phyloP scores from a whole-genome alignment of 73 alveolate genomes.

The Tetrahymena thermophila region DNA sequence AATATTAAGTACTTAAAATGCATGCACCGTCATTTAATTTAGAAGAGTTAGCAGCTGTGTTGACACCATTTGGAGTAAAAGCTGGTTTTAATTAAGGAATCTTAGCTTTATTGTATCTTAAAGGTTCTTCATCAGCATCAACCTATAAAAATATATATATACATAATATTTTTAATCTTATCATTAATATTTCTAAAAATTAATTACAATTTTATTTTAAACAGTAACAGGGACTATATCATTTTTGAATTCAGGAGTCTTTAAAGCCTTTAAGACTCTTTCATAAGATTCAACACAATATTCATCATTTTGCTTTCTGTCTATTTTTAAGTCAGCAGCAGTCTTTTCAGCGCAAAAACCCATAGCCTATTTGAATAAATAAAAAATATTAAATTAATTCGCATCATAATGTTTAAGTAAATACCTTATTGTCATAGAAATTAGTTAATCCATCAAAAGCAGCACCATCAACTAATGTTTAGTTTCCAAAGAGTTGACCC shows the following conservation, averaged over 20 bases:
- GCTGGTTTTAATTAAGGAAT: conserved; percentile 50
- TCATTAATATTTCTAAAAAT: not conserved
- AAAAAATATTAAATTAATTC: not conserved
- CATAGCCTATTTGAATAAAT: conserved; percentile 16
- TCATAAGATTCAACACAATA: conserved; percentile 66
- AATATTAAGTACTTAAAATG: not conserved
- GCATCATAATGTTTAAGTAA: not conserved
- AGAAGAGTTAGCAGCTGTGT: conserved; percentile 67
- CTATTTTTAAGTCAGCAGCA: conserved; percentile 44
- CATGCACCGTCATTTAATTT: conserved; percentile 62
- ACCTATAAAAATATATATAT: not conserved
- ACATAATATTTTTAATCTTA: too few species aligned
- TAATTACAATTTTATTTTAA: not conserved
- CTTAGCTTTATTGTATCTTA: conserved; percentile 42
- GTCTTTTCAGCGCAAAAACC: conserved; percentile 73
- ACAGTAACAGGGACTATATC: conserved; percentile 57
- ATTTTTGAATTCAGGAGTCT: conserved; percentile 60
- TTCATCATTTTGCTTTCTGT: conserved; percentile 74
- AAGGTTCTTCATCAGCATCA: conserved; percentile 57
- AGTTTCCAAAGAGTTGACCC: conserved; percentile 66
- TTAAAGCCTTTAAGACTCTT: conserved; percentile 73
- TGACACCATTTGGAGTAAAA: conserved; percentile 44
- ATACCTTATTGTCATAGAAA: conserved; percentile 51
- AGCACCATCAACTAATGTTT: conserved; percentile 52
- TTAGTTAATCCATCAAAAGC: conserved; percentile 69